Evolutionary conservation across 371 early-diverging fungal genomes (phyloP).

Genomic region (Apophysomyces elegans): DNA sequence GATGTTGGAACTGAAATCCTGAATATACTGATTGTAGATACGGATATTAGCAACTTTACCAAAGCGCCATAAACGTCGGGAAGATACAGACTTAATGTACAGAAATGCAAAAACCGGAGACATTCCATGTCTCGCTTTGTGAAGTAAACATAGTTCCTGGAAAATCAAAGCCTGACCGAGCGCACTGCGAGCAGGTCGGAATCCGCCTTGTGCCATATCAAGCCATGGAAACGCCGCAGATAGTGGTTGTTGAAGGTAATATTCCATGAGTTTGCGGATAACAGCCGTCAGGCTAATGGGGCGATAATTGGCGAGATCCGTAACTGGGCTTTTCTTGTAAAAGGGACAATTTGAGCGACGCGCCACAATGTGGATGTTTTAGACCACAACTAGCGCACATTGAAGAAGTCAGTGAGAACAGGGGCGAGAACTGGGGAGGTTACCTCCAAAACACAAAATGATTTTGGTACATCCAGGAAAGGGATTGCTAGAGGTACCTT

Average conservation of each 20-base stretch:
- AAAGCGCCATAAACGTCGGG: not conserved
- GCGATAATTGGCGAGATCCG: constrained; percentile 21
- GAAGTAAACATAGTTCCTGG: constrained; percentile 18
- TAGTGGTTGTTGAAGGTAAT: constrained; percentile 2
- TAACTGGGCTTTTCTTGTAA: constrained; percentile 13
- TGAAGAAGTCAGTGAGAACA: constrained; percentile 11
- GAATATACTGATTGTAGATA: not conserved
- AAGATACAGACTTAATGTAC: too few species aligned
- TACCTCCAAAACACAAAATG: too few species aligned
- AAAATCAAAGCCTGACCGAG: constrained; percentile 34
- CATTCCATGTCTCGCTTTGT: not conserved
- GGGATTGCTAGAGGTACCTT: too few species aligned
- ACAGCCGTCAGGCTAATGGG: constrained; percentile 28
- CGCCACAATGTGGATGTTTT: constrained; percentile 13
- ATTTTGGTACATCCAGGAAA: too few species aligned
- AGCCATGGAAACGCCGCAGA: not conserved
- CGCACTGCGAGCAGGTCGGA: constrained; percentile 27
- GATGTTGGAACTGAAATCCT: not conserved
- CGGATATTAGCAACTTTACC: not conserved
- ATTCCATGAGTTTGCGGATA: constrained; percentile 22
- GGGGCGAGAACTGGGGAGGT: not conserved
- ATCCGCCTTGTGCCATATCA: constrained; percentile 39
- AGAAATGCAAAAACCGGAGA: constrained; percentile 22
- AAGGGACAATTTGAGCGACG: constrained; percentile 16
- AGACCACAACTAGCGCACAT: constrained; percentile 12